Base-by-base conservation (phyloP, 768 basidiomycete genomes). In the Termitomyces sp. region DNA sequence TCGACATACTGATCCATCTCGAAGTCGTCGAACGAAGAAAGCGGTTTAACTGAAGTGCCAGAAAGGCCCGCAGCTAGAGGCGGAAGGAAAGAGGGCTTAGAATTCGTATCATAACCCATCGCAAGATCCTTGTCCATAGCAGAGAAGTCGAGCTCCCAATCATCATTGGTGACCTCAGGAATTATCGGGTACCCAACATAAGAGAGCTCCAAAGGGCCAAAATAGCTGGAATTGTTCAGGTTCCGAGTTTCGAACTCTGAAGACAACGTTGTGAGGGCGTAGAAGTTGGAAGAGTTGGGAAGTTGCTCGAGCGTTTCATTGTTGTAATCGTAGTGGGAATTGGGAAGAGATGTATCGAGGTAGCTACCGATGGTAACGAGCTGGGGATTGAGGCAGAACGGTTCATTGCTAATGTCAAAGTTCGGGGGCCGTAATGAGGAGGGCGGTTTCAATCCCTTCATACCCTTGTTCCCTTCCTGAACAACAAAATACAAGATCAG, bases 1-100 rank as follows among this genome's bases (percentile, higher is more conserved):
- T 66, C 55, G 46, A 66, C 55, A n/a, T 55, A 66, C n/a, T 59
- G 38, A 35, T 61, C 60, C 65, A 64, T 66, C 38, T 66, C 65
- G 5, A 46, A 44, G 22, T 61, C 54, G 16, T 49, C 20, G n/a
- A 39, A 49, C n/a, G 18, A n/a, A 13, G 20, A 20, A 45, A 32
- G 48, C 32, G 5, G 36, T 45, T 20, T 20, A 2, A 35, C n/a
- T 18, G 54, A 42, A 18, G 20, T 55, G 8, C 12, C 13, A 33
- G 32, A 22, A 36, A 8, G 45, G 7, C 56, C 45, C 12, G 20
- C 2, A 38, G 35, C 6, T 15, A 16, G 8, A 46, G 22, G 24
- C 9, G 15, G 50, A 54, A 36, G n/a, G 51, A 45, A n/a, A 42
- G 42, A 24, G 9, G 20, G 13, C 20, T 50, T n/a, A 42, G 12